These are phyloP conservation scores for Cryptococcus hybrid DNA, from an alignment of 1,284 basidiomycete genomes.

Conservation along the genomic window DNA sequence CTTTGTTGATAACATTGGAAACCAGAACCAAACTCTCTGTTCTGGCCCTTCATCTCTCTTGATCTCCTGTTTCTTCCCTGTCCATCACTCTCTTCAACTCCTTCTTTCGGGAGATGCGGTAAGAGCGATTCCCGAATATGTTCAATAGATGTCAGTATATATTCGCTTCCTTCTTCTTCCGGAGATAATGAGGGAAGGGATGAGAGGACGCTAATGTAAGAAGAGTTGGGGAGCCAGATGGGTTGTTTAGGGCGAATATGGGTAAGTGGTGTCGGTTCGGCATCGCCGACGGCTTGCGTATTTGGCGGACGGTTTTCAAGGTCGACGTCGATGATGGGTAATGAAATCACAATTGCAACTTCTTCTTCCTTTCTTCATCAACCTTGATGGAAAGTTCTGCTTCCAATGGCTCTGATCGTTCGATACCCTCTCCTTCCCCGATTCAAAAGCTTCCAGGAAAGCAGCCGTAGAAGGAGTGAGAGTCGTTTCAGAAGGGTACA, in stretches of 20 bases:
- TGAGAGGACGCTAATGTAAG: conserved; percentile 12
- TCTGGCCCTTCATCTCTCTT: conserved; percentile 5
- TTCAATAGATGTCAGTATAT: conserved; percentile 29
- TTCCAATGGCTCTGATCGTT: neutral
- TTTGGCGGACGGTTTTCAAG: neutral
- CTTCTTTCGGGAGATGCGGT: neutral
- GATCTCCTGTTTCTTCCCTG: neutral
- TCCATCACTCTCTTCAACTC: neutral
- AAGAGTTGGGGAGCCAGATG: conserved; percentile 16
- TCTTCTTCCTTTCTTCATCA: conserved; percentile 5
- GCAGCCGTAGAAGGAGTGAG: conserved; percentile 16
- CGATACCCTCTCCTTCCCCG: neutral
- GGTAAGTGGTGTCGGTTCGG: neutral
- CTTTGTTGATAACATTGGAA: conserved; percentile 46
- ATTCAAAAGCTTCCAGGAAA: conserved; percentile 4
- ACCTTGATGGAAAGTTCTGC: conserved; percentile 5
- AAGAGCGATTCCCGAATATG: conserved; percentile 9
- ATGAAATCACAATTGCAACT: neutral
- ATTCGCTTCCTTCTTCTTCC: conserved; percentile 20
- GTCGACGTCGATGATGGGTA: neutral
- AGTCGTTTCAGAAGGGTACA: conserved; percentile 43
- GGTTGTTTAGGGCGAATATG: conserved; percentile 25
- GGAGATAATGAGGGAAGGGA: conserved; percentile 2
- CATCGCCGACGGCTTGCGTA: neutral
- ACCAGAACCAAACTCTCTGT: conserved; percentile 50